Base-by-base conservation (phyloP, 169 alveolate species). In the Plasmodium billcollinsi region DNA sequence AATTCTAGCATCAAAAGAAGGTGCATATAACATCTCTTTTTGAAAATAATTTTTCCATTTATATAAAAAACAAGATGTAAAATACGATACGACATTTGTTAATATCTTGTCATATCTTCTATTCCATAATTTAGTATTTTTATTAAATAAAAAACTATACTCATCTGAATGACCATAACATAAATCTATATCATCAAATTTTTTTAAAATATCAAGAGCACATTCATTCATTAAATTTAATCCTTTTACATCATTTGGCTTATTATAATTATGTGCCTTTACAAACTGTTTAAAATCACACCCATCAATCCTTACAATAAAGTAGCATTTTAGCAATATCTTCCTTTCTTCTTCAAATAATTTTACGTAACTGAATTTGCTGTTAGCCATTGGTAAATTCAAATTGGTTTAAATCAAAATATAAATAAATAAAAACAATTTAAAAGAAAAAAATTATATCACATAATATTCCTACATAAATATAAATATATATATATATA, bases 121-220 rank as follows among this genome's bases (percentile, higher is more conserved):
- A 73, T 91, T 94, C 93, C 93, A 92, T 39, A 89, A 18, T 39
- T 80, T 88, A 14, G 94, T 47, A 45, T 67, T 86, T 70, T 88
- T 72, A 20, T 90, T 74, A 29, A 93, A 78, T 59, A 95, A 73
- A 63, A 93, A 92, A 52, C 94, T 92, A 89, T 92, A 97, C 83
- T 96, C 98, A 88, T 98, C 99, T 47, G 98, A 96, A 58, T 97
- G 98, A 0, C 99, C 99, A 89, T 97, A 98, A 24, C 98, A 97
- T 45, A 98, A 85, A 43, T 97, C 94, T 15, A 98, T 96, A 86
- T 98, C 99, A 20, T 96, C 94, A 75, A 97, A 96, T 15, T 93
- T 85, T 58, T 96, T 93, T 98, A 98, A 96, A 18, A 97, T 98
- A 45, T 93, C 89, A 39, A 94, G 94, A 3, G 99, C 99, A 24